Base-by-base conservation (phyloP, 345 rosid genomes). In the Passiflora organensis region DNA sequence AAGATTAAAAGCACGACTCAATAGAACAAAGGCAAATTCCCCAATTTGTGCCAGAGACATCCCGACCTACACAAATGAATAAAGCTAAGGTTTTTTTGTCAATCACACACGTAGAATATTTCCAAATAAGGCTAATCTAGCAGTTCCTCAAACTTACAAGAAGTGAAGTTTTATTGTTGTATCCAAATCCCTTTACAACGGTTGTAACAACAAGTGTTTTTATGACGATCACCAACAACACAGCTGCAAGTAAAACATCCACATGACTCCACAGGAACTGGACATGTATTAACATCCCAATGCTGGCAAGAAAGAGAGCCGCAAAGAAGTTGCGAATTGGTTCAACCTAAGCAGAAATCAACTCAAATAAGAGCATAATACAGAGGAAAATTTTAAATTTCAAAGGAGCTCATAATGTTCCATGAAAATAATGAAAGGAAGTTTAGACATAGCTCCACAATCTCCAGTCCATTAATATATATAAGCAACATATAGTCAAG, bases 31-130 rank as follows among this genome's bases (percentile, higher is more conserved):
- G 39, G 96, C 90, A 58, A 93, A 93, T 51, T 93, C 99, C 61
- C 96, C 99, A 49, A 93, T 93, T 68, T 93, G 99, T n/a, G 99
- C 96, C 48, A 93, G 80, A 24, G 96, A 86, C 91, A 89, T 83
- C 61, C 96, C 96, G 54, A 80, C 96, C 96, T 89, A 65, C 58
- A 63, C 32, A 63, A 25, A 49, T 14, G 50, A 4, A 51, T 1
- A 21, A 51, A 43, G 42, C 25, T 48, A 13, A 24, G 53, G 84
- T 48, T 80, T 41, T 41, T 41, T 41, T 41, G 43, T 41, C 43
- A 41, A 2, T 41, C 14, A 15, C 13, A 41, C 43, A 41, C 13
- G 4, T 12, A 41, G 0, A 41, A 1, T 15, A 6, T 13, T 2
- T 41, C 13, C 34, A 41, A 41, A 41, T 11, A 15, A 15, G 13